phyloP scores from a whole-genome alignment of 2,329 filamentous ascomycete species.

The Diaporthe caulivora region DNA sequence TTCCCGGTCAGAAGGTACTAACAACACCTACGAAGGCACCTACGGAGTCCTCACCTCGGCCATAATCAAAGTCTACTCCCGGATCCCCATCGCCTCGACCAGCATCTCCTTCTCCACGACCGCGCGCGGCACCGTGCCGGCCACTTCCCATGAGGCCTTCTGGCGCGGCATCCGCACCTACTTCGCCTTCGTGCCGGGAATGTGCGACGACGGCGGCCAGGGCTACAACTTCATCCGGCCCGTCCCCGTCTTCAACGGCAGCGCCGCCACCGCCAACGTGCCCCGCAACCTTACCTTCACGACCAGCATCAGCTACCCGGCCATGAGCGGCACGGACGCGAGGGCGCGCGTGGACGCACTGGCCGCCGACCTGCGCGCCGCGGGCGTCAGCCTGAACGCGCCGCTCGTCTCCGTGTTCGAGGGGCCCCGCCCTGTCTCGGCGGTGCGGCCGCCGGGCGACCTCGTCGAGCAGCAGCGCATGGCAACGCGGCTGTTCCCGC shows the following conservation, averaged over 20 bases:
- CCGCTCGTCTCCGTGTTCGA: background rate
- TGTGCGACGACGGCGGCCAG: conserved; percentile 51
- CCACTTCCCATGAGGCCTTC: conserved; percentile 39
- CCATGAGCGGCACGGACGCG: conserved; percentile 14
- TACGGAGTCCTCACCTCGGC: conserved; percentile 29
- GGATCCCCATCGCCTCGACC: background rate
- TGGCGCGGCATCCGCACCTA: conserved; percentile 51
- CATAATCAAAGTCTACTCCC: conserved; percentile 13
- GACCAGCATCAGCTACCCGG: conserved; percentile 24
- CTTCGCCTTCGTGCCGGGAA: conserved; percentile 49
- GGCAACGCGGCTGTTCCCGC: conserved; percentile 53
- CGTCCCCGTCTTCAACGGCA: conserved; percentile 3
- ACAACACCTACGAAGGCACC: background rate
- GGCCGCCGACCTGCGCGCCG: conserved; percentile 7
- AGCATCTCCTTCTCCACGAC: conserved; percentile 21
- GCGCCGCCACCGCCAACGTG: background rate
- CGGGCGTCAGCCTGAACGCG: background rate
- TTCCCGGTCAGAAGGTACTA: background rate
- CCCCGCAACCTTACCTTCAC: conserved; percentile 14
- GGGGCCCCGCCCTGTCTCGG: background rate
- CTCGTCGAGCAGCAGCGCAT: conserved; percentile 31
- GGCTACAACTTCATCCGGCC: conserved; percentile 48
- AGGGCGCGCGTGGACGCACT: background rate
- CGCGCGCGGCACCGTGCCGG: background rate
- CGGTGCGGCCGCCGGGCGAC: background rate